Evolutionary conservation across 345 rosid species (phyloP), one percentile per base, ranked within the genome.

Genomic region (Citrus unshiu): DNA sequence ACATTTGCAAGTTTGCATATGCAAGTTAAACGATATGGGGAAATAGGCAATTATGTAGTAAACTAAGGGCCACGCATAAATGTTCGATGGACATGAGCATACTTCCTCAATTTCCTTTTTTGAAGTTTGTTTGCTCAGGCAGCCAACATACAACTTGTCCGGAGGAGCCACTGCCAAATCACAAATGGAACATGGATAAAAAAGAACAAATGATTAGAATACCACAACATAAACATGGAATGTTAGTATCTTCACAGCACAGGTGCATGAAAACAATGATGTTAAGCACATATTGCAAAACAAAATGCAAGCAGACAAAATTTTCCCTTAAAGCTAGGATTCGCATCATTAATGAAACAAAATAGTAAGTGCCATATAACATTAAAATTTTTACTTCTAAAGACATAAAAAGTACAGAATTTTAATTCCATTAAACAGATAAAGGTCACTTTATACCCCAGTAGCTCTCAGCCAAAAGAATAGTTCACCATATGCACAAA

Each of bases 81-180:
- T 64, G 76, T 63, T 59, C 32, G 80, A 70, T 19, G 39, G 72
- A 79, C 34, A 22, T 35, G 37, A 37, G 66, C 83, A 82, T 89
- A 95, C 97, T 85, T 95, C 95, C 66, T 89, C 89, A 54, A 95
- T 81, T 65, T 93, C 98, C 77, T 73, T 64, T 83, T 79, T 87
- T 66, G 94, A 81, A 73, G 98, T 88, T 66, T 83, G 92, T 84
- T 79, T 92, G 91, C 83, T 85, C 76, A 95, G 80, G 81, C 89
- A 81, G 81, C 97, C 90, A 84, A 91, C 93, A 81, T 92, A 95
- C 78, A 95, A 83, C 79, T 93, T 95, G 29, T 90, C 93, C 61
- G 83, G 85, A 79, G 58, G 19, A 81, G 81, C 88, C 72, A 84
- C 90, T 79, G 79, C 49, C 70, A 78, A 22, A 62, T 62, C 79